Evolutionary conservation across 352 stramenopile genomes (phyloP).

Genomic region (Phytophthora boehmeriae): DNA sequence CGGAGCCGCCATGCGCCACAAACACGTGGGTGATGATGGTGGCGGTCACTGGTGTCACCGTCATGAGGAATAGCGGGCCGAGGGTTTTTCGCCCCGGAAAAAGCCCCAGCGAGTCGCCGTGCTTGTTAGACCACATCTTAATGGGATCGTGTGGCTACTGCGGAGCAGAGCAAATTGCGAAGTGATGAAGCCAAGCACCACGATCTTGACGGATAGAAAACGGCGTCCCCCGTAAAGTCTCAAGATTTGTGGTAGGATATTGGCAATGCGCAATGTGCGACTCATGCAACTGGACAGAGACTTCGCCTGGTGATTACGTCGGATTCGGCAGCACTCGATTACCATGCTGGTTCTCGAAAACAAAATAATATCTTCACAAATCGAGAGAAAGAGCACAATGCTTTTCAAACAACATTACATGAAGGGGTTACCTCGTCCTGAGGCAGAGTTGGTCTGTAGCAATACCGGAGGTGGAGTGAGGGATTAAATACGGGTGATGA

Average conservation of each 20-base stretch:
- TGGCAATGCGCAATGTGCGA: too few species aligned
- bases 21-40: conserved; percentile 89
- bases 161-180: conserved; percentile 12
- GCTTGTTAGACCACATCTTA: conserved; percentile 76
- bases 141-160: conserved; percentile 23
- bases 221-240: neutral
- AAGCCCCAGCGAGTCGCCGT: conserved; percentile 67
- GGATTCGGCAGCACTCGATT: conserved; percentile 25
- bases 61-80: conserved; percentile 91
- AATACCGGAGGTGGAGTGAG: too few species aligned
- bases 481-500: too few species aligned
- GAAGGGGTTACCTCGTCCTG: too few species aligned
- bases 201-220: neutral
- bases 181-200: conserved; percentile 11
- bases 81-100: conserved; percentile 83
- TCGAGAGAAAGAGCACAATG: too few species aligned
- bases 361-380: too few species aligned
- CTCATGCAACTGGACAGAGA: neutral
- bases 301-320: conserved; percentile 20
- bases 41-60: conserved; percentile 76
- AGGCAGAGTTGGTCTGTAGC: too few species aligned
- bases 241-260: neutral
- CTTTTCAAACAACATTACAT: too few species aligned
- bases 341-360: too few species aligned
- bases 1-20: conserved; percentile 52